phyloP scores from a whole-genome alignment of 2,329 filamentous ascomycete genomes.

The Fusarium sp. region DNA sequence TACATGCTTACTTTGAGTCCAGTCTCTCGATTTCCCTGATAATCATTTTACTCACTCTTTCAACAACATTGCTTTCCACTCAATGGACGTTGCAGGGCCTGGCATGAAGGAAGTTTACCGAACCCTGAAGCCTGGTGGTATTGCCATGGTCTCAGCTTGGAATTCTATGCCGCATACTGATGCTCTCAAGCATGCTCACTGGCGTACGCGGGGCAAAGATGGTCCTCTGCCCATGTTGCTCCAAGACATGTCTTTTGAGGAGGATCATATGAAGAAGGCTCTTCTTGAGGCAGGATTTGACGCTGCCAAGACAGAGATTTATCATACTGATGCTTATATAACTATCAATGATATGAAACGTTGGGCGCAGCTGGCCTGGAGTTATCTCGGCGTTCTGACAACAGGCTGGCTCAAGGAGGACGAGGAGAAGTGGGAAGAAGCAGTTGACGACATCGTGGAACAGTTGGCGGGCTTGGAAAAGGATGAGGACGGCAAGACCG shows the following conservation, averaged over 20 bases:
- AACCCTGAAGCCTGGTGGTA: not conserved
- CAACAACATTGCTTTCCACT: constrained; percentile 8
- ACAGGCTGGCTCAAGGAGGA: not conserved
- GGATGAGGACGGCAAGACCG: not conserved
- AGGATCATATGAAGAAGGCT: not conserved
- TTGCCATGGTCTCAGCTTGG: not conserved
- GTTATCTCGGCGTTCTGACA: not conserved
- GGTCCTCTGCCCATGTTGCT: not conserved
- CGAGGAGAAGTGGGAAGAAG: not conserved
- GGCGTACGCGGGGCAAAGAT: not conserved
- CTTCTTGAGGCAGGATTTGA: not conserved
- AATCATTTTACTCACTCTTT: constrained; percentile 2
- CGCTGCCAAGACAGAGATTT: not conserved
- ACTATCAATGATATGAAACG: not conserved
- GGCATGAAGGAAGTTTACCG: not conserved
- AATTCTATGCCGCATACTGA: not conserved
- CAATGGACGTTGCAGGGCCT: not conserved
- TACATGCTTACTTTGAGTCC: not conserved
- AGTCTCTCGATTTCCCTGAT: not conserved
- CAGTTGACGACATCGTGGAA: not conserved
- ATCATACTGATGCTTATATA: not conserved
- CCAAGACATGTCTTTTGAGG: not conserved
- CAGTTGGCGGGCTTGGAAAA: not conserved
- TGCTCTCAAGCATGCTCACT: not conserved
- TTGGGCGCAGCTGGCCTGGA: not conserved